phyloP scores from a whole-genome alignment of 129 eudicot genomes.

The Ambrosia trifida region DNA sequence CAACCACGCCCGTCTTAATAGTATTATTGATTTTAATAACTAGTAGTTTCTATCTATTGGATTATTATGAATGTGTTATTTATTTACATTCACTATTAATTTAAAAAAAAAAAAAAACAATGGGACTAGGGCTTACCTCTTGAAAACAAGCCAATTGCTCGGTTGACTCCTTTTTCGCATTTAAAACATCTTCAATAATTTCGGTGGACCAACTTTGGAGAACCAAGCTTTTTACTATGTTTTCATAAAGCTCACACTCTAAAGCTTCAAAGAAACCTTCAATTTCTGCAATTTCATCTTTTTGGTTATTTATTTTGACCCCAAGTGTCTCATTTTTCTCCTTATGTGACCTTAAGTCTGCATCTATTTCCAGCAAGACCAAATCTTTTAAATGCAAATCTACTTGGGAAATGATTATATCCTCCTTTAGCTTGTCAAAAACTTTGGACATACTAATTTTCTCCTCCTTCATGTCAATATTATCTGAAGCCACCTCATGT shows the following conservation, averaged over 20 bases:
- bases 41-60: background rate
- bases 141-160: constrained; percentile 27
- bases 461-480: constrained; percentile 28
- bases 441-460: constrained; percentile 32
- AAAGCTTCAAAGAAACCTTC: constrained; percentile 30
- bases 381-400: background rate
- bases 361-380: background rate
- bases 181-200: background rate
- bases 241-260: constrained; percentile 56
- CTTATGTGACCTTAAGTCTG: background rate
- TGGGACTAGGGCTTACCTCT: background rate
- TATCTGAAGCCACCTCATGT: constrained; percentile 15
- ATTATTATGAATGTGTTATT: no score
- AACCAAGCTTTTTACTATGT: constrained; percentile 37
- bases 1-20: background rate
- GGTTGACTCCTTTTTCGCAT: constrained; percentile 13
- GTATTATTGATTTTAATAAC: no score
- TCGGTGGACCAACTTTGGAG: constrained; percentile 41
- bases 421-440: constrained; percentile 16
- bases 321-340: constrained; percentile 21
- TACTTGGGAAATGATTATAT: background rate
- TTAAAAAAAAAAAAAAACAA: no score
- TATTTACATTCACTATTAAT: background rate
- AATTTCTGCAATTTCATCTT: constrained; percentile 38
- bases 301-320: constrained; percentile 39